These are phyloP conservation scores for Lophium mytilinum DNA, from an alignment of 495 filamentous ascomycete species.

Conservation along the genomic window DNA sequence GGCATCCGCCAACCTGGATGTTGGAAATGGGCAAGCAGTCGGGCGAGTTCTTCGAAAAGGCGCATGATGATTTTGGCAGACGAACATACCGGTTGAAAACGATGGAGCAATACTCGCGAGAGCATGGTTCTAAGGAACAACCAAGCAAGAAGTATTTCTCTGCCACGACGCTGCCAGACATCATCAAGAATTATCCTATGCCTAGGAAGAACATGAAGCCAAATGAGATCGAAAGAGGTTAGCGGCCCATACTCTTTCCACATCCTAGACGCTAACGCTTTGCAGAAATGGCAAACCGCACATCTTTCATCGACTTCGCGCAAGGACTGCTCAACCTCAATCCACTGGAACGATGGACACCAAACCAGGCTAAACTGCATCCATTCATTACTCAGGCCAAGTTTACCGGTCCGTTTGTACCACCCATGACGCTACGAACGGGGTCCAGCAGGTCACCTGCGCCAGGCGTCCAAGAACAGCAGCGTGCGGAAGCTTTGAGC, in stretches of 20 bases:
- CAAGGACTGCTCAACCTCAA: slow-evolving; percentile 90
- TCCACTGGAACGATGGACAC: slow-evolving; percentile 94
- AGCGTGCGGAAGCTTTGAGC: slow-evolving; percentile 83
- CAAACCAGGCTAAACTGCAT: slow-evolving; percentile 93
- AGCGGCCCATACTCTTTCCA: slow-evolving; percentile 20
- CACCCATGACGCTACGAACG: slow-evolving; percentile 93
- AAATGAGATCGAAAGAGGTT: slow-evolving; percentile 91
- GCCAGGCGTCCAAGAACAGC: slow-evolving; percentile 94
- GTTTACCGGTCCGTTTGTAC: slow-evolving; percentile 89
- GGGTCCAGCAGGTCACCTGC: slow-evolving; percentile 78
- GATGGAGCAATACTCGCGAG: slow-evolving; percentile 93
- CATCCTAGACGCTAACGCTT: slow-evolving; percentile 16
- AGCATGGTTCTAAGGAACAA: slow-evolving; percentile 94
- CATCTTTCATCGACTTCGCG: slow-evolving; percentile 99
- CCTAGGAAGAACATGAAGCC: slow-evolving; percentile 99
- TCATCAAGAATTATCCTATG: slow-evolving; percentile 96
- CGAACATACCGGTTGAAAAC: slow-evolving; percentile 87
- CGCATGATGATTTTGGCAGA: slow-evolving; percentile 82
- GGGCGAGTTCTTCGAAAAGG: slow-evolving; percentile 95
- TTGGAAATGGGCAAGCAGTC: slow-evolving; percentile 98
- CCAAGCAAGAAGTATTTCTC: slow-evolving; percentile 99
- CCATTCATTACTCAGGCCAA: slow-evolving; percentile 99
- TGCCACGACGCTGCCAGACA: slow-evolving; percentile 86
- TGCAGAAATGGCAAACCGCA: slow-evolving; percentile 92
- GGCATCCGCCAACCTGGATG: slow-evolving; percentile 97